Conservation (phyloP, 495 filamentous ascomycete genomes). For the Penicillium argentinense region DNA sequence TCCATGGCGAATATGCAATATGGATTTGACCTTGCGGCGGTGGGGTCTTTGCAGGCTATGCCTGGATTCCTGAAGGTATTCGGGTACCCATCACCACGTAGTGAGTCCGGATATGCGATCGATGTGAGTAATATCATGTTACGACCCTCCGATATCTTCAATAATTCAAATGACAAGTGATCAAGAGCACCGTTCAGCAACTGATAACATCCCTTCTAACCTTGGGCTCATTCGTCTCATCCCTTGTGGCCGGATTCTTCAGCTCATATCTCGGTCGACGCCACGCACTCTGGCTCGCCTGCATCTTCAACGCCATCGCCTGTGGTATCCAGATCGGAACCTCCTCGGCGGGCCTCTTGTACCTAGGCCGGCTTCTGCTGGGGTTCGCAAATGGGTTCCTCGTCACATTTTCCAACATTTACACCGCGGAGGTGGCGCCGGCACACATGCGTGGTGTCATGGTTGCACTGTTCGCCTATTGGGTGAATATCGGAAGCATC, state of each 20-base stretch:
- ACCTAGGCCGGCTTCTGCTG: slow-evolving; percentile 12
- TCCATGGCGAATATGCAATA: slow-evolving; percentile 21
- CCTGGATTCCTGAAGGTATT: slow-evolving; percentile 18
- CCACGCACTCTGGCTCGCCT: slow-evolving; percentile 15
- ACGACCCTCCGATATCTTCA: not conserved
- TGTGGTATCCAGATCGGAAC: slow-evolving; percentile 18
- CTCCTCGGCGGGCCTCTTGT: slow-evolving; percentile 6
- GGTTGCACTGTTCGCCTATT: slow-evolving; percentile 16
- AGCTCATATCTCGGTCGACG: slow-evolving; percentile 13
- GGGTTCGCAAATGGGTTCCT: slow-evolving; percentile 19
- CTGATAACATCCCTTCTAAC: slow-evolving; percentile 47
- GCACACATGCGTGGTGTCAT: slow-evolving; percentile 15
- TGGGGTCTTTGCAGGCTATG: slow-evolving; percentile 18
- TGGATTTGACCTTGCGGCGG: slow-evolving; percentile 18
- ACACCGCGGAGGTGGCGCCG: slow-evolving; percentile 13
- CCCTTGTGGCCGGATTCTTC: slow-evolving; percentile 47
- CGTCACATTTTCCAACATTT: slow-evolving; percentile 16
- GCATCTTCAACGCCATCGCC: slow-evolving; percentile 15
- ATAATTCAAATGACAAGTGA: not conserved
- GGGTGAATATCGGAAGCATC: slow-evolving; percentile 18
- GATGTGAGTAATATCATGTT: slow-evolving; percentile 5
- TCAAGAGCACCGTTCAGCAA: slow-evolving; percentile 37
- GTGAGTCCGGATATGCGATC: slow-evolving; percentile 15
- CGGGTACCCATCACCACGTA: slow-evolving; percentile 10
- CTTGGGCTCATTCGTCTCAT: slow-evolving; percentile 59